These are phyloP conservation scores for Eimeria acervulina DNA, from an alignment of 169 alveolate genomes.

Conservation along the genomic window DNA sequence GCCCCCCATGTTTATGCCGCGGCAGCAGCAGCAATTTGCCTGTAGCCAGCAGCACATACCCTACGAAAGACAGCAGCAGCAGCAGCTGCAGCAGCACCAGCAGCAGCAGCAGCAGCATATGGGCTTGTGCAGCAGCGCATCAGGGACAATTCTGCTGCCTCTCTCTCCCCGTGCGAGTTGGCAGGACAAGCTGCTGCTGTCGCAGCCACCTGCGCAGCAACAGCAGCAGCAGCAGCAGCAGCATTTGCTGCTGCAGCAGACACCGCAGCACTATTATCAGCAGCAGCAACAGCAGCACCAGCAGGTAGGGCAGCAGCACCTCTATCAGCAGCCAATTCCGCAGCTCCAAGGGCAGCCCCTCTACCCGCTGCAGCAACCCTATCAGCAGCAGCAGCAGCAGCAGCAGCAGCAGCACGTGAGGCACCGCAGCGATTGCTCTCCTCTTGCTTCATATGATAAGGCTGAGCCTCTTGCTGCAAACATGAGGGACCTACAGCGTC, in stretches of 20 bases:
- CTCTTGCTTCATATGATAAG: background rate
- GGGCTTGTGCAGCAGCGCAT: background rate
- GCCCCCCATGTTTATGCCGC: background rate
- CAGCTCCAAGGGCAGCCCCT: background rate
- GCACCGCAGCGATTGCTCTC: background rate
- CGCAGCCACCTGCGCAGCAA: too few species aligned
- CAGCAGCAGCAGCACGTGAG: slow-evolving; percentile 24
- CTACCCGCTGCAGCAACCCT: background rate
- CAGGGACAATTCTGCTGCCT: background rate
- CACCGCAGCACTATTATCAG: too few species aligned
- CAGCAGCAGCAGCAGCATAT: too few species aligned
- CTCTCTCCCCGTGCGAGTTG: background rate
- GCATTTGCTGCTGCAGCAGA: too few species aligned
- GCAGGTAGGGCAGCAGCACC: too few species aligned
- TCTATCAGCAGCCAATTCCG: background rate
- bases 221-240: too few species aligned
- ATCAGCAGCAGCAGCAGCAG: slow-evolving; percentile 17
- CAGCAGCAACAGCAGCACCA: too few species aligned
- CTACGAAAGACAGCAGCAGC: background rate
- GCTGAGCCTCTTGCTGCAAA: background rate
- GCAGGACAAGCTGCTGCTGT: slow-evolving; percentile 28
- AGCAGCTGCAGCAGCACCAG: background rate
- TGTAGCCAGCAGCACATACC: background rate
- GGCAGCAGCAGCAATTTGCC: background rate
- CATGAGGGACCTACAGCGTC: background rate